Base-by-base conservation (phyloP, 2,329 filamentous ascomycete species). In the Pezicula carpinea region DNA sequence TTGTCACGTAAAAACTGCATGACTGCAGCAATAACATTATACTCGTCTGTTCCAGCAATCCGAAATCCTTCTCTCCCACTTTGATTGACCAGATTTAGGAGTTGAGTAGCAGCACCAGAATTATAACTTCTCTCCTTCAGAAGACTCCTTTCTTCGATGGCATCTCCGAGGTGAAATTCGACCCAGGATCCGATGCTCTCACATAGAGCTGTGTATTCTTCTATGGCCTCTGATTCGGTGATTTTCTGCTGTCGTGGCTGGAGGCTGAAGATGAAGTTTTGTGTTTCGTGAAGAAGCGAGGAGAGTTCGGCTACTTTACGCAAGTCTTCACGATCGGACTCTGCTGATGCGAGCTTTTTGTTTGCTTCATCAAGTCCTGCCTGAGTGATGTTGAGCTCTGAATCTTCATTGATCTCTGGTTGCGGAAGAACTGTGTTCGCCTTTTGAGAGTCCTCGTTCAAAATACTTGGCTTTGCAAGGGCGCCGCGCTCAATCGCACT, bases 11-110 rank as follows among this genome's bases (percentile, higher is more conserved):
- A 41, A 38, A 47, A 53, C 15, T 39, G 36, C 49, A 53, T 47
- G 17, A 53, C 43, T 7, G 41, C 44, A 14, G 49, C 43, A 36
- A 48, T 47, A 11, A 52, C 40, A 34, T 52, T 54, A 19, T 54
- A 44, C 34, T 46, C 49, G 15, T 52, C 52, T 7, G 52, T 50
- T 3, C 47, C 45, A 1, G 33, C 41, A 34, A n/a, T 42, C 15
- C 21, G n/a, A 32, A 43, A 50, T 3, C 47, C 42, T 8, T 47
- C 39, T 17, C 31, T 39, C 22, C 49, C 52, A 17, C 36, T 33
- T 13, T 14, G 22, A 31, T 43, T 22, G 21, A 52, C 19, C 17
- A 46, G 29, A 11, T 38, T 19, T 6, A 54, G 4, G 3, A 54
- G 46, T 11, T 19, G 23, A 31, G 46, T 45, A 13, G 38, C 46